Evolutionary conservation across 176 grass and related monocot genomes (phyloP).

Genomic region (Carex scoparia): DNA sequence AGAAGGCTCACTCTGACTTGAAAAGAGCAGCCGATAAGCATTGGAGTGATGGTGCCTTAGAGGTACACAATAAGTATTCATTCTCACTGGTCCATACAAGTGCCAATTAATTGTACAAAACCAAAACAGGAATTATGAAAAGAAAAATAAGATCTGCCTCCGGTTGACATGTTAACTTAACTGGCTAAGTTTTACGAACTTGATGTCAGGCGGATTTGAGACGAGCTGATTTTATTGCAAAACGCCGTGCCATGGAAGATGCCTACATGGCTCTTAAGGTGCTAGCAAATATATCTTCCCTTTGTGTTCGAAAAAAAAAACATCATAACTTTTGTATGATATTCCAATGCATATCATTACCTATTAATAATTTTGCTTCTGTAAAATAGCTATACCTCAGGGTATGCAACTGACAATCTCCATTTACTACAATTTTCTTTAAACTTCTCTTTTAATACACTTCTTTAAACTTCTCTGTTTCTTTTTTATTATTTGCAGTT

Average conservation of each 20-base stretch:
- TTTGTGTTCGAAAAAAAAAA: neutral
- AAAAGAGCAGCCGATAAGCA: slow-evolving; percentile 93
- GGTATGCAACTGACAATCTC: neutral
- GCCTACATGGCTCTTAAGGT: slow-evolving; percentile 98
- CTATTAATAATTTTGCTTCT: neutral
- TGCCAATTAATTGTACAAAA: neutral
- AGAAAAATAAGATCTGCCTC: neutral
- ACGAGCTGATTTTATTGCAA: slow-evolving; percentile 70
- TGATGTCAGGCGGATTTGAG: slow-evolving; percentile 74
- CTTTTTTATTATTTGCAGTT: slow-evolving; percentile 54
- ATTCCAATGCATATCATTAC: slow-evolving; percentile 12
- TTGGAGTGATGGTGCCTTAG: slow-evolving; percentile 96
- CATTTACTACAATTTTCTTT: neutral
- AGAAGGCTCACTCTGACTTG: slow-evolving; percentile 69
- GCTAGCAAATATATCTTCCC: slow-evolving; percentile 10
- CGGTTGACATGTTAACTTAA: neutral
- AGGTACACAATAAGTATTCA: slow-evolving; percentile 35
- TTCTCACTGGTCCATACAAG: neutral
- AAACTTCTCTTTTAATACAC: neutral
- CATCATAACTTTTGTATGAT: neutral
- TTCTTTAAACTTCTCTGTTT: neutral
- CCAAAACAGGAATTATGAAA: no score
- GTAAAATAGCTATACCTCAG: neutral
- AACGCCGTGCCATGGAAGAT: slow-evolving; percentile 90
- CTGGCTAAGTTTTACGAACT: slow-evolving; percentile 10